A percentile compares a stretch with the other conserved stretches of the same genome.
Evolutionary conservation across 2,329 filamentous ascomycete species (phyloP).

Genomic region (Ophiocordyceps camponoti-leonardi): DNA sequence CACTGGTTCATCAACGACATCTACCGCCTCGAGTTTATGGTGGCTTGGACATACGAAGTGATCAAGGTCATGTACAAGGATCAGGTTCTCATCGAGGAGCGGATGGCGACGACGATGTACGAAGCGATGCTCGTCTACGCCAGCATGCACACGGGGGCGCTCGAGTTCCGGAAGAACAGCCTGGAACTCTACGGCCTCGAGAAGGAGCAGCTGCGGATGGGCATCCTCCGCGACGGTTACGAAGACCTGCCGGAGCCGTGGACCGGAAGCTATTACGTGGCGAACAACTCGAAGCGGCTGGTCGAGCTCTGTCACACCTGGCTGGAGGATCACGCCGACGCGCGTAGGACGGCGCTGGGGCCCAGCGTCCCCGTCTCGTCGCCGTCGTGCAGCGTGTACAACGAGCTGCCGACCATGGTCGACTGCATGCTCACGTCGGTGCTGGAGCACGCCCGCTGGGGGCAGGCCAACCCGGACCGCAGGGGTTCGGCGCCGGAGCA

Average conservation of each 20-base stretch:
- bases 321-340: conserved; percentile 28
- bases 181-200: conserved; percentile 56
- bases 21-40: conserved; percentile 52
- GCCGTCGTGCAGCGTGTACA: conserved; percentile 27
- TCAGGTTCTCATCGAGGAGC: conserved; percentile 34
- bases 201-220: conserved; percentile 46
- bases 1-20: conserved; percentile 74
- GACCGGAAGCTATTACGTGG: conserved; percentile 54
- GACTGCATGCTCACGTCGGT: conserved; percentile 37
- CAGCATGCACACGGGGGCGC: conserved; percentile 36
- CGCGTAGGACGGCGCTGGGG: conserved; percentile 13
- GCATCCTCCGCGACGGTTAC: conserved; percentile 46
- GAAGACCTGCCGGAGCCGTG: conserved; percentile 62
- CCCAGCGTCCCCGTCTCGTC: conserved; percentile 17
- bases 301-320: conserved; percentile 39
- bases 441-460: conserved; percentile 35
- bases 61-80: conserved; percentile 57
- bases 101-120: conserved; percentile 37
- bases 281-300: conserved; percentile 43
- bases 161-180: conserved; percentile 58
- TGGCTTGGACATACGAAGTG: conserved; percentile 64
- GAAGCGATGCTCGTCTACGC: conserved; percentile 53
- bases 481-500: conserved; percentile 15
- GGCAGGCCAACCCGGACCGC: conserved; percentile 24
- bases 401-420: conserved; percentile 31